Evolutionary conservation across 805 yeast species (phyloP), one percentile per base, ranked within the genome.

Genomic region (Nakazawaea wyomingensis): DNA sequence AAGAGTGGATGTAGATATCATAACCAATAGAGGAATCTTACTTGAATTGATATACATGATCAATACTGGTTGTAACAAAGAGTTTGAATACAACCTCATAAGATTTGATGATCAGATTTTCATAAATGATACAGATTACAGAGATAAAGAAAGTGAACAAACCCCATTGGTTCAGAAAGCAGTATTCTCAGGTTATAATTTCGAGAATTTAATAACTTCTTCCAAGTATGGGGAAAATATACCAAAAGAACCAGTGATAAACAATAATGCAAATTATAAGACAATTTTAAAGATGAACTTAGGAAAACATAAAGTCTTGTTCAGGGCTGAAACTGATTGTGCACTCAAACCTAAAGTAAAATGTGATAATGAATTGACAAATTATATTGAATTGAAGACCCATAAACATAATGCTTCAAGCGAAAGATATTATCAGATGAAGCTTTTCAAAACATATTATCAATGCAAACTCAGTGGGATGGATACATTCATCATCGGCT

Each of bases 381-480:
- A 40, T 28, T 40, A 34, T 16, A 4, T 28, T 8, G 44, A 40
- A 19, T 21, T 40, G 8, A 40, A 40, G 19, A 40, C 44, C 7
- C 43, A 39, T 10, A 2, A 17, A 13, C 14, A 27, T 29, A 18
- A 28, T 16, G 4, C 33, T 7, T 14, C 10, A 16, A 6, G 19
- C 13, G 5, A 22, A n/a, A 9, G 9, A 19, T 5, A 7, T 26
- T 40, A 18, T 16, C 2, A 34, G 6, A 13, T 6, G 21, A 40
- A 40, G 29, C 16, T 40, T 5, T 34, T 40, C 34, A 28, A 34
- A 18, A 40, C 44, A 16, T 34, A 40, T 16, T 34, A 40, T n/a
- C 44, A 40, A 14, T 40, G 44, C 16, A 40, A 40, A 20, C 10
- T 40, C 5, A n/a, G 34, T 9, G 44, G 44, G 20, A 40, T 40